Evolutionary conservation across 345 rosid genomes (phyloP), one percentile per base, ranked within the genome.

Genomic region (Eutrema japonicum): DNA sequence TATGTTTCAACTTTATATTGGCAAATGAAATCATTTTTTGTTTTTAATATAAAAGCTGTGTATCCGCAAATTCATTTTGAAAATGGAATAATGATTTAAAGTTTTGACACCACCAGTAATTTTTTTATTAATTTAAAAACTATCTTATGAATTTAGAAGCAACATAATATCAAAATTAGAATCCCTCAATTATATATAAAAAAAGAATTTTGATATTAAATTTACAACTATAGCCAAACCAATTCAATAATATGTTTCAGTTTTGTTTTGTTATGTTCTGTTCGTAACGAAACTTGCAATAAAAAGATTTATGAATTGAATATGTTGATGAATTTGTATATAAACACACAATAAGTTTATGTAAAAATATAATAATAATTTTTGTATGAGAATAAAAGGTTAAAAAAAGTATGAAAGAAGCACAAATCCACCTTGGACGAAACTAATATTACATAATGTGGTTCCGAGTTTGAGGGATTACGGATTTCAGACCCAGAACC

Each of bases 371-470:
- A 13, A 42, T 42, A 37, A 47, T 48, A 10, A 27, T 54, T 10
- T 14, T 14, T 46, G 13, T 45, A 67, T 2, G 14, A 37, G 11
- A 65, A 67, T 42, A 12, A 4, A 43, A 75, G 22, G 55, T 26
- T 4, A 51, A 41, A 68, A 55, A 73, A 57, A 59, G 47, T 5
- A 35, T 56, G 48, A 52, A 81, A 82, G 89, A 81, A 80, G 79
- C 79, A 78, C 86, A 82, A 83, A 77, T 82, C 1, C 22, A 18
- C 0, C 0, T 18, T 18, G 22, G 22, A 18, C 22, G 1, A 1
- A 18, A 18, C 22, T 18, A 18, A 18, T 18, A 18, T 18, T 18
- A 18, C 22, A 18, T 18, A 1, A 18, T 18, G 22, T 18, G 1
- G 1, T 18, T 18, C 22, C 1, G 22, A 18, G 22, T 18, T 1